Base-by-base conservation (phyloP, 2,329 filamentous ascomycete genomes). In the Zasmidium angulare region DNA sequence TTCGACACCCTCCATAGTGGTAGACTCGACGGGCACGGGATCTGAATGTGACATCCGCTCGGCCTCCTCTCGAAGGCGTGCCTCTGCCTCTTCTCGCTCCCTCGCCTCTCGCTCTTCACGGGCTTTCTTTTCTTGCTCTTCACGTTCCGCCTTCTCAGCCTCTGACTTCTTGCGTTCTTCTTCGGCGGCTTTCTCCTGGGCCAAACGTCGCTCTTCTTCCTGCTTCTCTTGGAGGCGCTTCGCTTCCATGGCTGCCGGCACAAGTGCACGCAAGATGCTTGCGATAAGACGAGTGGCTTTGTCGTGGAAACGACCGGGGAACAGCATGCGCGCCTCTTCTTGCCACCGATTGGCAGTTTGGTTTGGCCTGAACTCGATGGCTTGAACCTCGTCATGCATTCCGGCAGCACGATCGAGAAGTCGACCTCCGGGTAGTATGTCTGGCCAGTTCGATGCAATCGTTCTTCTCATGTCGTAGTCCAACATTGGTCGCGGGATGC, bases 261-360 rank as follows among this genome's bases (percentile, higher is more conserved):
- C 87, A 62, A 99, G 83, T 46, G 86, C 77, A 48, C 85, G 87
- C 46, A 91, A 79, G 23, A 99, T 83, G 1, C 86, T 83, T 65
- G 85, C 88, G 63, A 88, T 77, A 17, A 96, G 81, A 55, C 85
- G 84, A 61, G 84, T 81, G 1, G 87, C 84, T 71, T 89, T 89
- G 51, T 96, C 92, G 2, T 84, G 72, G 54, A 88, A 84, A 51
- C 78, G 81, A 23, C 90, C 89, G 3, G 61, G 61, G 74, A 95
- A 98, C 0, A 98, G 82, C 74, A 99, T 87, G 63, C 89, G 87
- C 9, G 92, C 88, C 74, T 98, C 96, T 71, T 97, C 91, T 71
- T 90, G 86, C 88, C 96, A 99, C 62, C 95, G 88, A 55, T 84
- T 82, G 56, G 83, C 80, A 1, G 95, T 98, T 9, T 85, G 81